Evolutionary conservation across 2,329 filamentous ascomycete genomes (phyloP).

Genomic region (Colletotrichum limetticola): DNA sequence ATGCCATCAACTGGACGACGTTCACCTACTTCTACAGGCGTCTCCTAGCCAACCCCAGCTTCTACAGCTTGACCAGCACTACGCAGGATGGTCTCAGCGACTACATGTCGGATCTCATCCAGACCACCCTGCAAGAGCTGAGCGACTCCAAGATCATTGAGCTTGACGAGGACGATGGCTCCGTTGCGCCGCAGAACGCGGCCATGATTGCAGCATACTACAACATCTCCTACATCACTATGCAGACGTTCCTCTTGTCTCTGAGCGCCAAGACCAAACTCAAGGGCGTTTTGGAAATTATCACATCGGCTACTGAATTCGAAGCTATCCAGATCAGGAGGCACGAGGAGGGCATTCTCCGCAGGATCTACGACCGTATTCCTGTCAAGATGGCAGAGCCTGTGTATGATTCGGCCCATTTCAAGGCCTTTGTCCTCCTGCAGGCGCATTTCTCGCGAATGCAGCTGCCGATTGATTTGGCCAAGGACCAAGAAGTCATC

Average conservation of each 20-base stretch:
- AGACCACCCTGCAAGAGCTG: slow-evolving; percentile 90
- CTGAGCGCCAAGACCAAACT: slow-evolving; percentile 90
- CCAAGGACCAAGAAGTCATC: slow-evolving; percentile 93
- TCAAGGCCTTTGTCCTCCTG: slow-evolving; percentile 97
- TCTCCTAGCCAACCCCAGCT: slow-evolving; percentile 94
- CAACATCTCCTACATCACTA: slow-evolving; percentile 98
- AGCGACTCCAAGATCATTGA: slow-evolving; percentile 95
- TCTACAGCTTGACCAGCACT: slow-evolving; percentile 89
- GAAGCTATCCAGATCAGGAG: slow-evolving; percentile 94
- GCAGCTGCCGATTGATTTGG: slow-evolving; percentile 94
- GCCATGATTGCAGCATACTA: slow-evolving; percentile 99
- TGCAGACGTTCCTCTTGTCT: slow-evolving; percentile 97
- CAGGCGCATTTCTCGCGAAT: slow-evolving; percentile 98
- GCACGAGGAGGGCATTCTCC: slow-evolving; percentile 88
- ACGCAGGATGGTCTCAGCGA: slow-evolving; percentile 94
- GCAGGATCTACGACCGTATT: slow-evolving; percentile 92
- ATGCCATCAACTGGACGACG: slow-evolving; percentile 98
- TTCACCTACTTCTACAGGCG: slow-evolving; percentile 99
- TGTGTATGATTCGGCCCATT: slow-evolving; percentile 92
- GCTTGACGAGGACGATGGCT: slow-evolving; percentile 92
- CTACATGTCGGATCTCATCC: slow-evolving; percentile 93
- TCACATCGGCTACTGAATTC: slow-evolving; percentile 96
- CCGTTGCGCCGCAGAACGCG: slow-evolving; percentile 88
- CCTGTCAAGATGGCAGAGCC: slow-evolving; percentile 94
- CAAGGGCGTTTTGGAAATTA: slow-evolving; percentile 96